Evolutionary conservation across 2,329 filamentous ascomycete genomes (phyloP).

Genomic region (Dactylonectria estremocensis): DNA sequence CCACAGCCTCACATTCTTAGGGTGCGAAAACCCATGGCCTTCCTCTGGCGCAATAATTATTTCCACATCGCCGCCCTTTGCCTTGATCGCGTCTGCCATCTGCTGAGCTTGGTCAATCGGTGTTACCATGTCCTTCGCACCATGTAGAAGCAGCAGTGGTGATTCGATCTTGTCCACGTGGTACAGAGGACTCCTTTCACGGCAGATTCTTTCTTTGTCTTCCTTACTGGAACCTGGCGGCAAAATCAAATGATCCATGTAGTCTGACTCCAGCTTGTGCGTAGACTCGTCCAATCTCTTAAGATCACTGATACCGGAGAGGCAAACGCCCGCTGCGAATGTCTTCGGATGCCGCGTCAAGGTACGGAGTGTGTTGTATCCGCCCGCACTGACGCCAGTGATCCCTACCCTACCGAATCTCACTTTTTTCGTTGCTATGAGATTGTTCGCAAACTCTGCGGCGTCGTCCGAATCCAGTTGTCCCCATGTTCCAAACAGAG

Average conservation of each 20-base stretch:
- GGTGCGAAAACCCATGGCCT: constrained; percentile 64
- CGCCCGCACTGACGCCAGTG: constrained; percentile 66
- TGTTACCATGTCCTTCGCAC: constrained; percentile 69
- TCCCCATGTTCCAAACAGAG: constrained; percentile 66
- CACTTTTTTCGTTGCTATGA: constrained; percentile 56
- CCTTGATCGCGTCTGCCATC: constrained; percentile 63
- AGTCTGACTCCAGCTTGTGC: constrained; percentile 71
- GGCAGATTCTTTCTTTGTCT: constrained; percentile 59
- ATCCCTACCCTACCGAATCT: constrained; percentile 60
- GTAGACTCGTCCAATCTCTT: constrained; percentile 61
- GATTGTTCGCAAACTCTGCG: constrained; percentile 60
- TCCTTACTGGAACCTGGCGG: constrained; percentile 52
- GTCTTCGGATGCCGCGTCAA: constrained; percentile 61
- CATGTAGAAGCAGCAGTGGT: constrained; percentile 71
- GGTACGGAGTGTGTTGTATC: constrained; percentile 67
- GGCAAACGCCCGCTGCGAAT: constrained; percentile 65
- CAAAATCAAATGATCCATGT: constrained; percentile 63
- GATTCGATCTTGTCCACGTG: constrained; percentile 63
- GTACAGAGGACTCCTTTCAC: constrained; percentile 64
- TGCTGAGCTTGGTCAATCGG: constrained; percentile 69
- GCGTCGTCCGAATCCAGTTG: constrained; percentile 66
- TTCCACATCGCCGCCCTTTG: constrained; percentile 60
- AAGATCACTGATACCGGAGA: constrained; percentile 68
- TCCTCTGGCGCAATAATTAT: constrained; percentile 65
- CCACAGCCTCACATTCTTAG: constrained; percentile 56